Conservation (phyloP, 2,329 filamentous ascomycete genomes). For the Botrytis elliptica region DNA sequence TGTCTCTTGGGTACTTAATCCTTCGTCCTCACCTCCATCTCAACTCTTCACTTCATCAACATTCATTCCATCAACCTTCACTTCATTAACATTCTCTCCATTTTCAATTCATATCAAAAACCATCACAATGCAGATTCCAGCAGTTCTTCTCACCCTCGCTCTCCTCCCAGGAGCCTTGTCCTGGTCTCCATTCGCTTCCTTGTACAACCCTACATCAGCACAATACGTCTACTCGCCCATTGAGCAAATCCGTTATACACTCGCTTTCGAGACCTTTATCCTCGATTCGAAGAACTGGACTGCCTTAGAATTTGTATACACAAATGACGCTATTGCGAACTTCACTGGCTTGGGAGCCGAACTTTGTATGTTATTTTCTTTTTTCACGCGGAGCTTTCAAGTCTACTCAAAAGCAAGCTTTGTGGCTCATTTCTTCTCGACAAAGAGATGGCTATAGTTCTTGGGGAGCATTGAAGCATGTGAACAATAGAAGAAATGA, state of each 20-base stretch:
- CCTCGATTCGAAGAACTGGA: slow-evolving; percentile 15
- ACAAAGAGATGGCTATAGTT: neutral
- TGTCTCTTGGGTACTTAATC: neutral
- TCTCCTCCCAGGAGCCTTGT: slow-evolving; percentile 9
- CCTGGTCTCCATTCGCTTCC: neutral
- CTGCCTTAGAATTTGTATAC: neutral
- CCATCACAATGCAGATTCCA: neutral
- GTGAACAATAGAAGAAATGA: neutral
- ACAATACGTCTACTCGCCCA: slow-evolving; percentile 4
- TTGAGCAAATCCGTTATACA: slow-evolving; percentile 20
- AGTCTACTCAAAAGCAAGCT: too few species aligned
- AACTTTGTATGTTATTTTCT: slow-evolving; percentile 12
- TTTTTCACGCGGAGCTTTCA: neutral
- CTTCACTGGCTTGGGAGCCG: slow-evolving; percentile 9
- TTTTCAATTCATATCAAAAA: neutral
- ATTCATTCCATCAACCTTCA: neutral
- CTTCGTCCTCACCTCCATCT: neutral
- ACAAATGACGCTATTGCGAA: slow-evolving; percentile 12
- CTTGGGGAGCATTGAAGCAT: neutral
- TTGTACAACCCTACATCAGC: neutral
- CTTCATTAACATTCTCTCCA: neutral
- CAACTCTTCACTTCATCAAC: neutral
- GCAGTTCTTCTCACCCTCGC: neutral
- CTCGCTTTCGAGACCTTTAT: slow-evolving; percentile 12
- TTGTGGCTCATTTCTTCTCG: fast-evolving